Conservation (phyloP, 352 stramenopile genomes). For the Sclerospora graminicola region DNA sequence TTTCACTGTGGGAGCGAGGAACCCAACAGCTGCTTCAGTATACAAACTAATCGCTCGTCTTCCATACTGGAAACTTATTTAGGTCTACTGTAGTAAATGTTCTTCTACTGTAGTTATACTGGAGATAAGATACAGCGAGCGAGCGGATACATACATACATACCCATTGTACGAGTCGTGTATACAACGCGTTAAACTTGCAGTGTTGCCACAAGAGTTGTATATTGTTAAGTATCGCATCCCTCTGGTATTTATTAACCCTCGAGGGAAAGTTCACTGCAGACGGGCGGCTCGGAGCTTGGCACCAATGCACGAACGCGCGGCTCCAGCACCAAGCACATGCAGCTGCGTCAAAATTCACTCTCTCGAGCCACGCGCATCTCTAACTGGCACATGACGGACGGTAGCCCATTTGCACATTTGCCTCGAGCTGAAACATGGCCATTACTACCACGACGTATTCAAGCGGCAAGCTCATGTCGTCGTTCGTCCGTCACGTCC, state of each 20-base stretch:
- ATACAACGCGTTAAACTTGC: not conserved
- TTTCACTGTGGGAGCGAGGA: no score
- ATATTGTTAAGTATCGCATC: no score
- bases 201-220: no score
- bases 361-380: not conserved
- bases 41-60: no score
- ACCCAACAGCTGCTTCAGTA: no score
- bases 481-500: conserved; percentile 14
- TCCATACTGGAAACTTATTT: no score
- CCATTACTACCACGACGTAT: conserved; percentile 19
- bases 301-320: not conserved
- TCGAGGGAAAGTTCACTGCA: not conserved
- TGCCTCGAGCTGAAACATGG: conserved; percentile 18
- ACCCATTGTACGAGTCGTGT: not conserved
- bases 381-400: not conserved
- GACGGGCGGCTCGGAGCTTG: not conserved
- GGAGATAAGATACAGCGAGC: not conserved
- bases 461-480: conserved; percentile 22
- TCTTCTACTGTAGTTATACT: no score
- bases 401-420: conserved; percentile 21
- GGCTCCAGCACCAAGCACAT: conserved; percentile 3
- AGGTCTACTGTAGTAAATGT: no score
- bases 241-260: no score
- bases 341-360: conserved; percentile 10
- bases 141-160: not conserved